Conservation (phyloP, 1,284 basidiomycete species). For the Lentinus polychrous region DNA sequence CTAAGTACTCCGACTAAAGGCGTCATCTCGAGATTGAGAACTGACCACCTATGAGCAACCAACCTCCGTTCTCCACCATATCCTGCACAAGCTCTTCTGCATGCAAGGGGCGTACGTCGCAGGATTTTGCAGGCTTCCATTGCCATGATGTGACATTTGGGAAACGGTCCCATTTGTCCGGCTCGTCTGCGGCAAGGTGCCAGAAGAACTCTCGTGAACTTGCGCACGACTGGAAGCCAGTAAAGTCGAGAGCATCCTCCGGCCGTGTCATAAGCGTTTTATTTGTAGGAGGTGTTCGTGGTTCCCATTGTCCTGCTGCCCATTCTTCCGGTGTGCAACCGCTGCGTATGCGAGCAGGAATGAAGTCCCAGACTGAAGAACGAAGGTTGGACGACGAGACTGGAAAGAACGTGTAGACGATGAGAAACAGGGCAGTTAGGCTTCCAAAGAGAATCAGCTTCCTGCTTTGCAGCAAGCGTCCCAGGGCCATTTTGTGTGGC, state of each 20-base stretch:
- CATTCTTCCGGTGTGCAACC: constrained; percentile 14
- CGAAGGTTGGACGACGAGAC: background rate
- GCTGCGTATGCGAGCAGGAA: background rate
- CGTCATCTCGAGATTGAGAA: constrained; percentile 1
- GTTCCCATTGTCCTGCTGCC: too few species aligned
- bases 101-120: constrained; percentile 34
- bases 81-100: constrained; percentile 39
- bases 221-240: constrained; percentile 55
- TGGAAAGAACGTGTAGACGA: background rate
- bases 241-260: constrained; percentile 41
- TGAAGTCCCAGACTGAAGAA: background rate
- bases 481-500: background rate
- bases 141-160: constrained; percentile 42
- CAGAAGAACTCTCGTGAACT: constrained; percentile 47
- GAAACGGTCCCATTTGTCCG: constrained; percentile 42
- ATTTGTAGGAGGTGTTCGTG: too few species aligned
- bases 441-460: background rate
- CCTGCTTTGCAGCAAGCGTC: background rate
- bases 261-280: constrained; percentile 27
- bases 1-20: too few species aligned
- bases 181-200: constrained; percentile 50
- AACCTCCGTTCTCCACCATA: constrained; percentile 59
- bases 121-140: constrained; percentile 41
- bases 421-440: background rate
- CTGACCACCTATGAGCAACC: constrained; percentile 57